These are phyloP conservation scores for Diphasiastrum complanatum DNA, from an alignment of 83 land plant genomes.

Conservation along the genomic window DNA sequence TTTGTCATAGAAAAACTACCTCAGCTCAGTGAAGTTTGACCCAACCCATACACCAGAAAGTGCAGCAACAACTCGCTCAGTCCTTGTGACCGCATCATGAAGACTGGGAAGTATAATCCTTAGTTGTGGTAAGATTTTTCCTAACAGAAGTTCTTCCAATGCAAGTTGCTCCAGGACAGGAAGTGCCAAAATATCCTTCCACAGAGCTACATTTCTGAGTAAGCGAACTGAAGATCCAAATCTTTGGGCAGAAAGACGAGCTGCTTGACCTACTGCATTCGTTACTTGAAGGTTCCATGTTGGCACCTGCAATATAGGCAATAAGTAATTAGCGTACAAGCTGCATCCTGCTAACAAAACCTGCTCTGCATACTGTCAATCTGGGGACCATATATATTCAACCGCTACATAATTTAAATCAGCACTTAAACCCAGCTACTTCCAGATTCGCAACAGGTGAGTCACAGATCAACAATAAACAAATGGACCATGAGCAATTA, in stretches of 20 bases:
- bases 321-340: neutral
- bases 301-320: constrained; percentile 48
- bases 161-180: constrained; percentile 72
- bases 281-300: constrained; percentile 61
- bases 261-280: constrained; percentile 68
- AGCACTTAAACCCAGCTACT: no score
- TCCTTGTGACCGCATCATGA: constrained; percentile 80
- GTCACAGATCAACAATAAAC: no score
- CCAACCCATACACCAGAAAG: constrained; percentile 81
- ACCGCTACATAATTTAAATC: no score
- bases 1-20: constrained; percentile 29
- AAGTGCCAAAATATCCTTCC: constrained; percentile 74
- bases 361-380: no score
- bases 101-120: constrained; percentile 40
- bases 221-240: constrained; percentile 83
- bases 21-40: constrained; percentile 39
- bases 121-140: constrained; percentile 74
- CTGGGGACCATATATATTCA: no score
- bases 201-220: constrained; percentile 64
- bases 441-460: no score
- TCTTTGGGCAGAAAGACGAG: constrained; percentile 61
- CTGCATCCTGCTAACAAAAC: no score
- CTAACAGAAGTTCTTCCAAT: constrained; percentile 65
- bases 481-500: no score
- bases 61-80: constrained; percentile 72